These are phyloP conservation scores for Immersiporthe knoxdaviesiana DNA, from an alignment of 2,329 filamentous ascomycete genomes.

Conservation along the genomic window DNA sequence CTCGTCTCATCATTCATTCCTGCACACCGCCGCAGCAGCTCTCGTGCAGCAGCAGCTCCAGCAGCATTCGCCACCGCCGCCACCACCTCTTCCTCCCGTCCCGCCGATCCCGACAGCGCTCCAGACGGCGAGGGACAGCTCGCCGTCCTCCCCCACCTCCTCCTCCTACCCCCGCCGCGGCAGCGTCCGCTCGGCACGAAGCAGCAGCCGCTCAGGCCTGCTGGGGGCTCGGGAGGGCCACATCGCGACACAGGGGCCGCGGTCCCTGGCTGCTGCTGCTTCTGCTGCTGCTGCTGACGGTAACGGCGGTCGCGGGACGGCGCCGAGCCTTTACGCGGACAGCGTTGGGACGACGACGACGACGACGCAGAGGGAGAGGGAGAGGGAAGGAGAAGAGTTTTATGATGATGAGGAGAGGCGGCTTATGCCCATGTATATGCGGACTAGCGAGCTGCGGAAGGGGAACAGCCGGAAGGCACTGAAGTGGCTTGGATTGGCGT, in stretches of 20 bases:
- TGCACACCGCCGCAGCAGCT: background rate
- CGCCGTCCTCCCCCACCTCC: conserved; percentile 9
- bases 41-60: too few relatives aligned
- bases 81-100: background rate
- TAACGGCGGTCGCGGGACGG: background rate
- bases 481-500: conserved; percentile 41
- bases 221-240: background rate
- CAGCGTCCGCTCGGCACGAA: conserved; percentile 15
- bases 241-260: background rate
- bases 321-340: conserved; percentile 22
- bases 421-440: conserved; percentile 35
- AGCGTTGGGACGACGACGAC: conserved; percentile 27
- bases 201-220: background rate
- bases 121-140: background rate
- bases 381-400: conserved; percentile 30
- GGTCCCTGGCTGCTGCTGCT: conserved; percentile 8
- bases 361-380: too few relatives aligned
- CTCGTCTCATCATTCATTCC: background rate
- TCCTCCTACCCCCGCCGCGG: too few relatives aligned
- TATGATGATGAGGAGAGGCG: conserved; percentile 34
- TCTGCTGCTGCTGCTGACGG: background rate
- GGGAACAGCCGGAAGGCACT: conserved; percentile 40
- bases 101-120: conserved; percentile 5
- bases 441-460: conserved; percentile 28
- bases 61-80: background rate